Conservation (phyloP, 257 asterid species). For the Mitragyna speciosa region DNA sequence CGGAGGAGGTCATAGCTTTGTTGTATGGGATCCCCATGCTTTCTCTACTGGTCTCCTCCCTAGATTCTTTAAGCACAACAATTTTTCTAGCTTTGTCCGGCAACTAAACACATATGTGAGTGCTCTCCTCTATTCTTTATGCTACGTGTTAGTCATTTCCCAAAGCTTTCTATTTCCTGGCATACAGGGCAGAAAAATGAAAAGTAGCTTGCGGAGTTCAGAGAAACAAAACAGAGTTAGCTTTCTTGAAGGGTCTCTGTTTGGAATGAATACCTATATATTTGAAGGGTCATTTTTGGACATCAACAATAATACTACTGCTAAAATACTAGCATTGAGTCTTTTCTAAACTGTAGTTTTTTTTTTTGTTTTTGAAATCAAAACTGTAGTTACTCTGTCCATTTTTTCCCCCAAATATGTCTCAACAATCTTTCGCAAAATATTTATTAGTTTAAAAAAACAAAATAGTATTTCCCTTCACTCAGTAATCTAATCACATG, state of each 20-base stretch:
- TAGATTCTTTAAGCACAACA: slow-evolving; percentile 66
- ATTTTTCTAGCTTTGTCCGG: slow-evolving; percentile 86
- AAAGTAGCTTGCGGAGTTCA: too few species aligned
- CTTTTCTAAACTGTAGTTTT: background rate
- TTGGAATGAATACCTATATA: background rate
- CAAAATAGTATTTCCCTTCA: background rate
- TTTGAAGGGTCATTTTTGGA: background rate
- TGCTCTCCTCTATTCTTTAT: background rate
- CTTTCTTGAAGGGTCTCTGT: background rate
- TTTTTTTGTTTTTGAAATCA: too few species aligned
- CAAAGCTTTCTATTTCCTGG: too few species aligned
- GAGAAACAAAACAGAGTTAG: too few species aligned
- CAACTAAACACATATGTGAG: slow-evolving; percentile 94
- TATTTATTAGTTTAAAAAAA: too few species aligned
- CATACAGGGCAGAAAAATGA: too few species aligned
- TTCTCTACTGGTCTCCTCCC: slow-evolving; percentile 60
- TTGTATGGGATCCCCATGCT: slow-evolving; percentile 80
- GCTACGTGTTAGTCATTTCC: too few species aligned
- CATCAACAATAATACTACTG: background rate
- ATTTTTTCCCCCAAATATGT: background rate
- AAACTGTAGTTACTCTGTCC: background rate
- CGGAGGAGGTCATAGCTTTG: slow-evolving; percentile 74
- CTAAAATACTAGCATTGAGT: too few species aligned
- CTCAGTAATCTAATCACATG: too few species aligned
- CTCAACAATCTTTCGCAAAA: background rate